phyloP scores from a whole-genome alignment of 1,284 basidiomycete genomes.

The Blastosporella zonata region DNA sequence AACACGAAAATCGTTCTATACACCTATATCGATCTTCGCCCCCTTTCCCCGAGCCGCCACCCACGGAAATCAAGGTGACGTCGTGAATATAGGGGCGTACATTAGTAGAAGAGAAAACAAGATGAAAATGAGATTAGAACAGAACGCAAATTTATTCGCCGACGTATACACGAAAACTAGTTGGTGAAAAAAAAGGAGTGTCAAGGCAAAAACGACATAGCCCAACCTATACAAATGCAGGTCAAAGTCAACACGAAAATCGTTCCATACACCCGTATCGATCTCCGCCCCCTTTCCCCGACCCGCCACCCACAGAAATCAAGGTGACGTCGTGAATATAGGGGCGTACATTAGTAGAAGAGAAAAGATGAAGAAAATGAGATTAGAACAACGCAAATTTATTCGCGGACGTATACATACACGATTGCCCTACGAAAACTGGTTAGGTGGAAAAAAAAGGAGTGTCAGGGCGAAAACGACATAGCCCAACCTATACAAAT shows the following conservation, averaged over 20 bases:
- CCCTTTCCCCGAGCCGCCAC: slow-evolving; percentile 78
- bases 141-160: too few species aligned
- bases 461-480: background rate
- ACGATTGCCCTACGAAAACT: too few species aligned
- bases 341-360: too few species aligned
- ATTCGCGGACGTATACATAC: too few species aligned
- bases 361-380: too few species aligned
- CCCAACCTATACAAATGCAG: too few species aligned
- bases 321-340: slow-evolving; percentile 76
- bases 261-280: slow-evolving; percentile 17
- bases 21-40: slow-evolving; percentile 54
- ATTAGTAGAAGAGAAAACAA: too few species aligned
- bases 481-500: background rate
- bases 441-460: background rate
- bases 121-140: too few species aligned
- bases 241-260: too few species aligned
- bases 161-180: too few species aligned
- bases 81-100: slow-evolving; percentile 74
- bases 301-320: slow-evolving; percentile 58
- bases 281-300: slow-evolving; percentile 82
- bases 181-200: background rate
- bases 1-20: background rate
- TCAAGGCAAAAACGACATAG: too few species aligned
- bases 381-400: too few species aligned
- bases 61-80: slow-evolving; percentile 55